Conservation (phyloP, 768 basidiomycete genomes). For the Hirschioporus abietinus region DNA sequence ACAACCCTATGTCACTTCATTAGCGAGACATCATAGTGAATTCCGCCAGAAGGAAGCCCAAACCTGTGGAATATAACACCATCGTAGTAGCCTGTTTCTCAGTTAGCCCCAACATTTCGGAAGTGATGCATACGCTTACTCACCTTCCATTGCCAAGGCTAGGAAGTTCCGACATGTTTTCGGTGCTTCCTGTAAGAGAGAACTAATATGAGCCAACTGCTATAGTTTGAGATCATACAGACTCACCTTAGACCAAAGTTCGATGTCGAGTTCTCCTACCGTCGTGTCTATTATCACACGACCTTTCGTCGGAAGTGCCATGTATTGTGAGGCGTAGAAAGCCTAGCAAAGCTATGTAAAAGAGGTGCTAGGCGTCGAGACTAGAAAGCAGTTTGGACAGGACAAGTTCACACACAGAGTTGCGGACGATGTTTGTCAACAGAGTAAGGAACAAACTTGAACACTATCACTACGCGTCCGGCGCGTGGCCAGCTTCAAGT, state of each 20-base stretch:
- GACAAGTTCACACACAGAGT: too few relatives aligned
- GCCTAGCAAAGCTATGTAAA: not conserved
- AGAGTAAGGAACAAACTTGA: too few relatives aligned
- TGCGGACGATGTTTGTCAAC: too few relatives aligned
- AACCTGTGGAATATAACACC: slow-evolving; percentile 92
- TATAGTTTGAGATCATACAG: not conserved
- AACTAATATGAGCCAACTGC: not conserved
- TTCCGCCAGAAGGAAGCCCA: slow-evolving; percentile 8
- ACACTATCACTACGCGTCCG: too few relatives aligned
- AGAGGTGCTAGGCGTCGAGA: not conserved
- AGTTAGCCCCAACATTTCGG: not conserved
- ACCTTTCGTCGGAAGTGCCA: slow-evolving; percentile 84
- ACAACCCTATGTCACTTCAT: slow-evolving; percentile 50
- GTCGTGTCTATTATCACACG: slow-evolving; percentile 87
- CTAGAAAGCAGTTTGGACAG: not conserved
- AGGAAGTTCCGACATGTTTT: slow-evolving; percentile 92
- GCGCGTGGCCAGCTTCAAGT: too few relatives aligned
- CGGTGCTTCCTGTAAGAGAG: slow-evolving; percentile 69
- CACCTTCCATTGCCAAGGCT: slow-evolving; percentile 85
- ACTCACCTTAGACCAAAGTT: slow-evolving; percentile 85
- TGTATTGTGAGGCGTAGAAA: slow-evolving; percentile 22
- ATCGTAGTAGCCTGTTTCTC: slow-evolving; percentile 81
- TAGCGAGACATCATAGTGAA: not conserved
- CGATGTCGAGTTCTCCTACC: slow-evolving; percentile 82
- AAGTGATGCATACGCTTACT: slow-evolving; percentile 24